Evolutionary conservation across 192 early-diverging fungal species (phyloP), one percentile per base, ranked within the genome.

Genomic region (Podila epigama): DNA sequence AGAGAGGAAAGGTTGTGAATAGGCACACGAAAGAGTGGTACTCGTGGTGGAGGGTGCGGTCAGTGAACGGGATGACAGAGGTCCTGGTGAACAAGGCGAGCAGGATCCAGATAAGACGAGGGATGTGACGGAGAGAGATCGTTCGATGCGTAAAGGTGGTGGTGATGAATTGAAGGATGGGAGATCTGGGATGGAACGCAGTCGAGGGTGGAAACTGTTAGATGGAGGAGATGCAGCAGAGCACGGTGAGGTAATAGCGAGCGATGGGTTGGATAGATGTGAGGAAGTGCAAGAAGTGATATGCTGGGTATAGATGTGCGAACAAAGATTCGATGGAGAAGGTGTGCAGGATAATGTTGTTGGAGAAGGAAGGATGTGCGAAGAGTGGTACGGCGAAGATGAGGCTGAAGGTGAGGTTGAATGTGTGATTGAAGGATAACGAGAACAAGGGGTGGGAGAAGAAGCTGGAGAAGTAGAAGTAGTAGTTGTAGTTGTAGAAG

Each of bases 11-110:
- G 63, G 62, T 4, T 66, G 63, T 22, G 70, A 55, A 29, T 73
- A 73, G 3, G 63, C 70, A 33, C 32, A 73, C 13, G 61, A 59
- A 5, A 73, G 39, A 3, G 70, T 60, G 29, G 70, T 73, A 58
- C 62, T 57, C 31, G 63, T 73, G 20, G 63, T 73, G 20, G 63
- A 44, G 29, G 60, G 48, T 22, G 37, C 62, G 20, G 56, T 58
- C 20, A 57, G 52, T 32, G 20, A 9, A 4, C 33, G n/a, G 32
- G 59, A 12, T 27, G 60, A 62, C 6, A 41, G 20, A 25, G 28
- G 28, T 16, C 44, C 48, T 16, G 62, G 28, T 7, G 62, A 63
- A 18, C 41, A 39, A 42, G 58, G 31, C n/a, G n/a, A n/a, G n/a
- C n/a, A n/a, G 27, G 53, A 68, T 12, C 55, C 55, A 15, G 55